Evolutionary conservation across 768 basidiomycete genomes (phyloP).

Genomic region (Termitomyces sp.): DNA sequence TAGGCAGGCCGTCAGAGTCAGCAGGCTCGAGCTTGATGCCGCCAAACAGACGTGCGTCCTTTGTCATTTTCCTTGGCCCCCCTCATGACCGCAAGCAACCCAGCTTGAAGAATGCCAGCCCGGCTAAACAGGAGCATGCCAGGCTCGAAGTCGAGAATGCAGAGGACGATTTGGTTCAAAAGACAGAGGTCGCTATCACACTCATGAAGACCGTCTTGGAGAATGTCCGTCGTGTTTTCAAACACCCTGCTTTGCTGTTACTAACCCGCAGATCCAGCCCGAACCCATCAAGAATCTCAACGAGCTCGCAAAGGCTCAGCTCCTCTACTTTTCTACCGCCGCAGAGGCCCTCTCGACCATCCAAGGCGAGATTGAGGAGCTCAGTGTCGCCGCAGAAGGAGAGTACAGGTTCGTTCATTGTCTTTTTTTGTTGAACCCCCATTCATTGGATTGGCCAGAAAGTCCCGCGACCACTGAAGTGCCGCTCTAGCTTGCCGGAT

Average conservation of each 20-base stretch:
- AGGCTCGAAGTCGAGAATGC: conserved; percentile 89
- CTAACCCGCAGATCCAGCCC: too few relatives aligned
- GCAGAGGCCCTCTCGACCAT: conserved; percentile 78
- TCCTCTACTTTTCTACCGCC: conserved; percentile 67
- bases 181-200: conserved; percentile 95
- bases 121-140: conserved; percentile 85
- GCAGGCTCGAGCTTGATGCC: conserved; percentile 83
- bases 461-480: conserved; percentile 87
- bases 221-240: conserved; percentile 87
- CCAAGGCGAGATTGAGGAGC: conserved; percentile 91
- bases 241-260: too few relatives aligned
- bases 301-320: conserved; percentile 82
- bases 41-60: conserved; percentile 76
- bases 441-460: conserved; percentile 36
- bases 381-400: conserved; percentile 89
- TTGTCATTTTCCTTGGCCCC: too few relatives aligned
- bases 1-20: conserved; percentile 71
- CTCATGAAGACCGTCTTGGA: conserved; percentile 98
- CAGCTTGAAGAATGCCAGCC: conserved; percentile 74
- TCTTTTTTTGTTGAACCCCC: background rate
- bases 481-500: conserved; percentile 20
- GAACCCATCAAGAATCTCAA: conserved; percentile 95
- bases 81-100: background rate
- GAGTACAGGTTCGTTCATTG: conserved; percentile 73
- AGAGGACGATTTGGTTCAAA: conserved; percentile 94